Evolutionary conservation across 2,329 filamentous ascomycete genomes (phyloP), one percentile per base, ranked within the genome.

Genomic region (Colletotrichum filicis): DNA sequence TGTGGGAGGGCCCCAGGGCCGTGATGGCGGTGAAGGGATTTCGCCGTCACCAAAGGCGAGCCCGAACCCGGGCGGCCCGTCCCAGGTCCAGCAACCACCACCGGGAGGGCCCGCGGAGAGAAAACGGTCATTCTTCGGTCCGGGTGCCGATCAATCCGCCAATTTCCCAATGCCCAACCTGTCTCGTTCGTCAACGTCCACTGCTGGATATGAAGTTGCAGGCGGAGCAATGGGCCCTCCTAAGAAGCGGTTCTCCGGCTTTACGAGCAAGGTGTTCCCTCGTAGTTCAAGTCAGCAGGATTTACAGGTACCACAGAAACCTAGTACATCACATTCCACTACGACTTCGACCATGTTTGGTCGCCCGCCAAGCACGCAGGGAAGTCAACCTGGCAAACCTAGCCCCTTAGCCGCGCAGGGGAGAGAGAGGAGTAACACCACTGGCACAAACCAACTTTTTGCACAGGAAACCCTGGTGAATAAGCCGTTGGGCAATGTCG

Each of bases 241-340:
- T 0, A 88, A 86, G 79, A 87, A 86, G 74, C 81, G 87, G 12
- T 85, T 89, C 71, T 87, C 87, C 0, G 83, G 80, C 22, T 67
- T 83, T 30, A 79, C 79, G 28, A 77, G 77, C 56, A 80, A 75
- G 22, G 35, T 82, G 53, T 79, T 83, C 61, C 76, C 76, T 12
- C 77, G 80, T 6, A 75, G 75, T 12, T 68, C 60, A 11, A 69
- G 65, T 19, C 75, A 76, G 35, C 74, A 77, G 4, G 76, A 77
- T n/a, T 57, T 72, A 35, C 71, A 64, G 22, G 28, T 57, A 3
- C 56, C 76, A 2, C 68, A 57, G 8, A 75, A 76, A 14, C 73
- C 77, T 5, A 75, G 73, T 6, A 77, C 75, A 11, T 73, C 75
- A 16, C 76, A 77, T 35, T 78, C 78, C 19, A 58, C 68, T 16